Base-by-base conservation (phyloP, 2,329 filamentous ascomycete genomes). In the Rhynchosporium secalis region DNA sequence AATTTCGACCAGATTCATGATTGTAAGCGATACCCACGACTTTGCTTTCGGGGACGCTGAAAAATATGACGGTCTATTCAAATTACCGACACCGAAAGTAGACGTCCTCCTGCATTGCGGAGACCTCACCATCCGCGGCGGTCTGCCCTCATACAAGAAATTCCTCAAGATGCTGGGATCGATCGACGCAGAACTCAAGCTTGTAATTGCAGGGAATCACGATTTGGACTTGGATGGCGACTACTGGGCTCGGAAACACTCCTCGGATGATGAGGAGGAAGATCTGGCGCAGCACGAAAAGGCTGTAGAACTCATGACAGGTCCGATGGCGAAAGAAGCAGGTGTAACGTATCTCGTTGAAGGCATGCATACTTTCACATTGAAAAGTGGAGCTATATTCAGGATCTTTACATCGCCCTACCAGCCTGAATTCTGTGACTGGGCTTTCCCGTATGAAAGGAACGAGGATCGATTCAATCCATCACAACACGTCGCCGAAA, bases 131-230 rank as follows among this genome's bases (percentile, higher is more conserved):
- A 67, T 72, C 43, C 62, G 63, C 31, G 75, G 74, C 2, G 70
- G 70, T 3, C 38, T 71, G 0, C n/a, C 63, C 4, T 66, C 72
- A n/a, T 76, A 75, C 65, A 60, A 70, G n/a, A 61, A 64, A 3
- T 65, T 72, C 1, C 48, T 78, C 0, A 45, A 60, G 20, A 66
- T 70, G 55, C 63, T 72, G 2, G 56, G 62, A 12, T 67, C 68
- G 0, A 78, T 83, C 41, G 74, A 81, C 13, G 83, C 83, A 1
- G 78, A 80, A 8, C 72, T 87, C 4, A 88, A 87, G 68, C 75
- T 88, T 29, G 80, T 87, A 26, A 86, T 88, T 63, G 80, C 85
- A 0, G 85, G 85, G 0, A 87, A 87, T 69, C 85, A 88, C 72
- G 85, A 87, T 68, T 75, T 85, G 48, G 81, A 79, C 3, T 76